Conservation (phyloP, 257 asterid species). For the Verbena officinalis region DNA sequence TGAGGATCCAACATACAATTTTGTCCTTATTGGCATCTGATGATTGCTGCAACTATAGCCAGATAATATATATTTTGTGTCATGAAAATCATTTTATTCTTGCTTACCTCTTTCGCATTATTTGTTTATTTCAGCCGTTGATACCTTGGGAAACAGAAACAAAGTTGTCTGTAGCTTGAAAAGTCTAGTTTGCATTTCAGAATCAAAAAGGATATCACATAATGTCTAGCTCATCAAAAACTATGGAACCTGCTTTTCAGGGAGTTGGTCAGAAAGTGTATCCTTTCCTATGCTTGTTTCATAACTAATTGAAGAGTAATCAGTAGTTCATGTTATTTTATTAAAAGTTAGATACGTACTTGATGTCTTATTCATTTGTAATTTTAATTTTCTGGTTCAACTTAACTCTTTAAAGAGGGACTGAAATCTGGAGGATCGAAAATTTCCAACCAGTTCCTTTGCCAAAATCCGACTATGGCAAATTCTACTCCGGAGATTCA, state of each 20-base stretch:
- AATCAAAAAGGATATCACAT: constrained; percentile 34
- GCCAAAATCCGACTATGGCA: constrained; percentile 85
- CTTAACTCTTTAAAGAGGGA: constrained; percentile 71
- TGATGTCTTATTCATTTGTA: not conserved
- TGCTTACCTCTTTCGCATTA: constrained; percentile 19
- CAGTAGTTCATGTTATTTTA: not conserved
- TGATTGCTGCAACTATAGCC: constrained; percentile 12
- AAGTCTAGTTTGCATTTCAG: constrained; percentile 31
- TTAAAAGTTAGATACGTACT: not conserved
- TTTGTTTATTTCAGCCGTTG: constrained; percentile 33
- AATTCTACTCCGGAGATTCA: constrained; percentile 93
- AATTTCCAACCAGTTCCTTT: constrained; percentile 88
- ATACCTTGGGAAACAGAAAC: constrained; percentile 21
- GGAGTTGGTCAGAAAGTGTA: constrained; percentile 90
- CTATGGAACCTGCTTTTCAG: constrained; percentile 95
- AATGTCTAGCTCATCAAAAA: constrained; percentile 70
- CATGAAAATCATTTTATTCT: not conserved
- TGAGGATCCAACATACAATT: not conserved
- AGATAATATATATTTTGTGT: not conserved
- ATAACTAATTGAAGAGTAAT: not conserved
- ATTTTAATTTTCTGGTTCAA: constrained; percentile 30
- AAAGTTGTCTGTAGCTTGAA: constrained; percentile 32
- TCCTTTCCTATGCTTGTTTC: constrained; percentile 44
- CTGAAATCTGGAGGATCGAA: constrained; percentile 97
- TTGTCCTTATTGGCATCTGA: not conserved